phyloP scores from a whole-genome alignment of 352 stramenopile genomes.

The Salisapilia sapeloensis region DNA sequence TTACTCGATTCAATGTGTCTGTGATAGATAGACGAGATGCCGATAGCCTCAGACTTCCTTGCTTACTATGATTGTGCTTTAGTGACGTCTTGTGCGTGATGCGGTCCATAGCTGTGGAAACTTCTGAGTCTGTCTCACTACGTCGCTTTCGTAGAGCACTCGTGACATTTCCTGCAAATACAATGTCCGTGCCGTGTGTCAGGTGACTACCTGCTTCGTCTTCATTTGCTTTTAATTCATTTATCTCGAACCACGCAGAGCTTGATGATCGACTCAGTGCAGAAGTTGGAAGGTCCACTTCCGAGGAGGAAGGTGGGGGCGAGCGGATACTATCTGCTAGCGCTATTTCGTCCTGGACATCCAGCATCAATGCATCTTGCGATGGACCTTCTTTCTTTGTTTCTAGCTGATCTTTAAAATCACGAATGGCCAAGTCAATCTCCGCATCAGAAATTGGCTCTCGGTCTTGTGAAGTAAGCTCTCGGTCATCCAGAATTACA shows the following conservation, averaged over 20 bases:
- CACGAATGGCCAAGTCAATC: constrained; percentile 25
- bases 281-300: too few species aligned
- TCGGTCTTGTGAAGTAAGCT: constrained; percentile 16
- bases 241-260: too few species aligned
- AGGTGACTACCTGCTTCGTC: constrained; percentile 56
- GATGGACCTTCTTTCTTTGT: constrained; percentile 1
- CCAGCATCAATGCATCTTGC: constrained; percentile 1
- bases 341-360: too few species aligned
- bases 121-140: constrained; percentile 29
- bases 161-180: constrained; percentile 81
- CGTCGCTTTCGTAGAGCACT: constrained; percentile 56
- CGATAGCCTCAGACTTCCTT: constrained; percentile 12
- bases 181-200: constrained; percentile 78
- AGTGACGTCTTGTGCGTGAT: background rate
- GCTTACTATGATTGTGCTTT: background rate
- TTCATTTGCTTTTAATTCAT: too few species aligned
- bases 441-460: constrained; percentile 22
- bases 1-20: constrained; percentile 50
- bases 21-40: constrained; percentile 57
- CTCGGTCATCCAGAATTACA: constrained; percentile 25
- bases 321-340: too few species aligned
- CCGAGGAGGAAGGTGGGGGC: too few species aligned
- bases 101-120: constrained; percentile 1
- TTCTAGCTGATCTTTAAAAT: constrained; percentile 7
- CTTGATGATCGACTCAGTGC: too few species aligned